These are phyloP conservation scores for Coprinellus aureogranulatus DNA, from an alignment of 768 basidiomycete species.

Conservation along the genomic window DNA sequence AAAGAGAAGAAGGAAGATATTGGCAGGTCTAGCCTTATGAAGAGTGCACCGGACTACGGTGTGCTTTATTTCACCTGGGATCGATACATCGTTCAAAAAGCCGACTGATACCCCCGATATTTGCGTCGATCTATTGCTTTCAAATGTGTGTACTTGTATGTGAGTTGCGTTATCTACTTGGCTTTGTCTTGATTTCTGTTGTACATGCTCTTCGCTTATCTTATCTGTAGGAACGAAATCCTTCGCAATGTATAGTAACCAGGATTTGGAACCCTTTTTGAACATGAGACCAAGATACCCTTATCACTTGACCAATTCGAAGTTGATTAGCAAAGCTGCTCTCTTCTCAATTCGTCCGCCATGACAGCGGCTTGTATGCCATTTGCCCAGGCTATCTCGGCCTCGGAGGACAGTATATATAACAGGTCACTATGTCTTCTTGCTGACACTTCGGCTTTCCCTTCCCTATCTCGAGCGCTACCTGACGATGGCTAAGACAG, in stretches of 20 bases:
- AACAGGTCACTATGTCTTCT: neutral
- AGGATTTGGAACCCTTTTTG: too few species aligned
- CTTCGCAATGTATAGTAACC: too few species aligned
- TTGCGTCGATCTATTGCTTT: too few species aligned
- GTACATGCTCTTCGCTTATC: neutral
- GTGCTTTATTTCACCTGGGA: constrained; percentile 4
- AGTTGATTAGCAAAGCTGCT: too few species aligned
- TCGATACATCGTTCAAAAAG: neutral
- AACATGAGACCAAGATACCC: too few species aligned
- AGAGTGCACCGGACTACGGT: constrained; percentile 27
- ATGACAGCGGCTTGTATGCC: too few species aligned
- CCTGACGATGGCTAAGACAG: constrained; percentile 45
- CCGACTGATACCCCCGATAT: too few species aligned
- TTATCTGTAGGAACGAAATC: too few species aligned
- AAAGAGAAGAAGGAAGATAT: constrained; percentile 52
- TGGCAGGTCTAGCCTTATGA: constrained; percentile 41
- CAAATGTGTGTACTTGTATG: neutral
- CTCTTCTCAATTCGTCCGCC: too few species aligned
- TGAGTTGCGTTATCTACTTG: neutral
- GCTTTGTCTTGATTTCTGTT: neutral
- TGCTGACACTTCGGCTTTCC: neutral
- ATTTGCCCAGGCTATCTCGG: too few species aligned
- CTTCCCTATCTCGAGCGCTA: too few species aligned
- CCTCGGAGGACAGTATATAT: neutral
- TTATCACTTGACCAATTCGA: too few species aligned